Base-by-base conservation (phyloP, 768 basidiomycete genomes). In the Termitomyces sp. region DNA sequence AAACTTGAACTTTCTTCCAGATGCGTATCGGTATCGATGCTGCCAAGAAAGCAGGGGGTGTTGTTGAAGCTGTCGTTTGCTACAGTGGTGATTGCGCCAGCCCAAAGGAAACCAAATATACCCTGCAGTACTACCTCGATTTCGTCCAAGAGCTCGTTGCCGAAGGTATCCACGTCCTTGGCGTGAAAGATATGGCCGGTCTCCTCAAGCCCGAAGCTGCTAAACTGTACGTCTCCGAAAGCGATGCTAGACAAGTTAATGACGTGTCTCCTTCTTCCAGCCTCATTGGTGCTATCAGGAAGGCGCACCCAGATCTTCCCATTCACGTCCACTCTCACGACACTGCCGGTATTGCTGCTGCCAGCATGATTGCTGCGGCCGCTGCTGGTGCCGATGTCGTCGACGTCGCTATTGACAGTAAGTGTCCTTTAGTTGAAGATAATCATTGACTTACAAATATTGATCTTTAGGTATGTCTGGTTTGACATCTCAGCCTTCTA, bases 241-340 rank as follows among this genome's bases (percentile, higher is more conserved):
- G 20, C 37, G 33, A 41, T 37, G 29, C 7, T 39, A 16, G 47
- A 15, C 16, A 34, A 47, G 28, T 45, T 24, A 51, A 52, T 28
- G 37, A 61, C 22, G 55, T 29, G 34, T 56, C 20, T 29, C n/a
- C 44, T 12, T 49, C 15, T 48, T 57, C 48, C 58, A 94, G 93
- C 47, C 87, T 99, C 62, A 87, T 99, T 68, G 88, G 93, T 63
- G 89, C 94, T 13, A 96, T 99, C 73, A 85, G 97, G 69, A 85
- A 92, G 77, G 94, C 92, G 65, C 90, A 98, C 74, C 97, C 97
- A 41, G 94, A 97, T 70, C 83, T 99, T 56, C 95, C 97, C 31
- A 98, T 99, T 71, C 97, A 99, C 71, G 96, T 99, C 37, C 97
- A 99, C 77, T 98, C 97, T 13, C 97, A 99, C 73, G 97, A 99